Evolutionary conservation across 257 asterid species (phyloP), one percentile per base, ranked within the genome.

Genomic region (Solanum bulbocastanum): DNA sequence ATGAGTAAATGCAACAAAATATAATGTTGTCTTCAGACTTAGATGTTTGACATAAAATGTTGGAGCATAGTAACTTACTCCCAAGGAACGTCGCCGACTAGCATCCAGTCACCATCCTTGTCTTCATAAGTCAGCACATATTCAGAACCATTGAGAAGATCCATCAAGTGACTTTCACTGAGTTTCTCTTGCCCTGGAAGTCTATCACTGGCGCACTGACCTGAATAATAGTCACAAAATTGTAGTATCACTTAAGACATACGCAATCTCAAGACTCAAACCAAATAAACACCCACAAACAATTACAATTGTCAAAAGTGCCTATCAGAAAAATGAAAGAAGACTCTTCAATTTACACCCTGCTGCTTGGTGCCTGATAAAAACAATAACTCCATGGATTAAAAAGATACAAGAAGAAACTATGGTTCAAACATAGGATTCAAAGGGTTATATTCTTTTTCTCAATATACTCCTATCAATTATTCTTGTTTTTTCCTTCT

Each of bases 61-160:
- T 44, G 82, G 78, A 78, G 58, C 71, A 25, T 8, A 79, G 33
- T 14, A 83, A 90, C 96, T 83, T 93, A 96, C 98, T 91, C 98
- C 97, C 98, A 95, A 3, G 98, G 98, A 87, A 96, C 98, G 62
- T 96, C 98, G 0, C 98, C 98, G 30, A 96, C 98, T 23, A 96
- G 98, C 98, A 96, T 96, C 98, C 96, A 94, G 25, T 94, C 98
- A n/a, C 95, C 94, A 46, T 95, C 96, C 90, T 94, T 95, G 84
- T 94, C 98, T 91, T 95, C 96, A 40, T 92, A 95, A 0, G 98
- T 95, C 46, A 93, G 94, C 90, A 94, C 96, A 83, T 92, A 94
- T 32, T 93, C 98, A 8, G 96, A 93, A 65, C 95, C 94, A 46
- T 90, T 94, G 84, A 94, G 90, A 49, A 92, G 94, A 92, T 93